phyloP scores from a whole-genome alignment of 2,329 filamentous ascomycete species.

The Pseudocercospora crystallina region DNA sequence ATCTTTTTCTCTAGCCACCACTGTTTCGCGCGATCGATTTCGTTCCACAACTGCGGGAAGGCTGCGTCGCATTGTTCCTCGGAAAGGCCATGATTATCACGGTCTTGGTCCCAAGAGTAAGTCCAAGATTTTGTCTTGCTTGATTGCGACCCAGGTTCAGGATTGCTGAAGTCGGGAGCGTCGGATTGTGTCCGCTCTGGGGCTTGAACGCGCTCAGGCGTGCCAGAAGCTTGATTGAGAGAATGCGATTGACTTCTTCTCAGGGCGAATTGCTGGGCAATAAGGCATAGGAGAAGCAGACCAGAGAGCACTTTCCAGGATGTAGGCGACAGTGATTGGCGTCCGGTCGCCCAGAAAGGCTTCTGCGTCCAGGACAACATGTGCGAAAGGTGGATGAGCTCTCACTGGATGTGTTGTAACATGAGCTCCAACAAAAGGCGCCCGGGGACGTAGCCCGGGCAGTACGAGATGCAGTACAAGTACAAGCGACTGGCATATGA shows the following conservation, averaged over 20 bases:
- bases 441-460: too few species aligned
- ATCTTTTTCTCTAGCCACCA: conserved; percentile 16
- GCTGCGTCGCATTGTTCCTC: conserved; percentile 32
- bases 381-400: too few species aligned
- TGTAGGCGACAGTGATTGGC: conserved; percentile 6
- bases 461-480: too few species aligned
- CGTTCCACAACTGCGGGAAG: conserved; percentile 34
- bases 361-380: neutral
- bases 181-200: conserved; percentile 1
- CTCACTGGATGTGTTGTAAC: too few species aligned
- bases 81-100: conserved; percentile 31
- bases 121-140: conserved; percentile 11
- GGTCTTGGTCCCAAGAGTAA: conserved; percentile 27
- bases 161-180: neutral
- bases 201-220: neutral
- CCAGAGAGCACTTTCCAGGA: conserved; percentile 22
- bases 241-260: neutral
- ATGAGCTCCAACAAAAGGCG: too few species aligned
- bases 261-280: conserved; percentile 20
- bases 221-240: neutral
- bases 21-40: conserved; percentile 32
- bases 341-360: neutral
- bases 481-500: too few species aligned
- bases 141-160: neutral
- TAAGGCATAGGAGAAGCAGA: conserved; percentile 17